Evolutionary conservation across 2,329 filamentous ascomycete species (phyloP).

Genomic region (Coleophoma eucalyptorum): DNA sequence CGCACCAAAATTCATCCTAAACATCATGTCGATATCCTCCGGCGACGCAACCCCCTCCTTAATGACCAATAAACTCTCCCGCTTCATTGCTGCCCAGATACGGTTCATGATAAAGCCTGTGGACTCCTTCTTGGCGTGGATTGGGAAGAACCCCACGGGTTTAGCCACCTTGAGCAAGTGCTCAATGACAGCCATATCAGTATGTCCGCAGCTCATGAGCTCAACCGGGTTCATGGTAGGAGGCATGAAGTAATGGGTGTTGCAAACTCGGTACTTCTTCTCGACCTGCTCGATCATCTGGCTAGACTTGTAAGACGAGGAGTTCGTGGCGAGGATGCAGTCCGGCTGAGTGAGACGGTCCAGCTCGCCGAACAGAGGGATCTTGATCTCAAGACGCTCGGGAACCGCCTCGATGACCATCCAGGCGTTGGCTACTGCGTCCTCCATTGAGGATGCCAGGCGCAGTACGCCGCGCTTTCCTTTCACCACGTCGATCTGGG

Average conservation of each 20-base stretch:
- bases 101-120: slow-evolving; percentile 37
- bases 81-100: slow-evolving; percentile 38
- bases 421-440: slow-evolving; percentile 26
- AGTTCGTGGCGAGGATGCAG: slow-evolving; percentile 41
- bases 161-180: slow-evolving; percentile 25
- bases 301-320: slow-evolving; percentile 39
- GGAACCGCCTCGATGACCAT: slow-evolving; percentile 37
- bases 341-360: slow-evolving; percentile 31
- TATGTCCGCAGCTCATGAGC: slow-evolving; percentile 33
- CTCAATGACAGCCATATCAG: slow-evolving; percentile 24
- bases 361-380: slow-evolving; percentile 32
- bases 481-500: not conserved
- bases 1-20: slow-evolving; percentile 30
- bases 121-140: slow-evolving; percentile 30
- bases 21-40: slow-evolving; percentile 32
- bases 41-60: slow-evolving; percentile 31
- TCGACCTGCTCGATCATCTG: slow-evolving; percentile 36
- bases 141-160: slow-evolving; percentile 31
- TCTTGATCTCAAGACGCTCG: slow-evolving; percentile 37
- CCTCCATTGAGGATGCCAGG: slow-evolving; percentile 8
- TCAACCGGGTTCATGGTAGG: slow-evolving; percentile 25
- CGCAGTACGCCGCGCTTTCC: not conserved
- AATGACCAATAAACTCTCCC: slow-evolving; percentile 31
- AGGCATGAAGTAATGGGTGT: slow-evolving; percentile 38
- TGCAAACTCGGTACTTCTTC: slow-evolving; percentile 32